Evolutionary conservation across 1,284 basidiomycete species (phyloP), one percentile per base, ranked within the genome.

Genomic region (Golubevia pallescens): DNA sequence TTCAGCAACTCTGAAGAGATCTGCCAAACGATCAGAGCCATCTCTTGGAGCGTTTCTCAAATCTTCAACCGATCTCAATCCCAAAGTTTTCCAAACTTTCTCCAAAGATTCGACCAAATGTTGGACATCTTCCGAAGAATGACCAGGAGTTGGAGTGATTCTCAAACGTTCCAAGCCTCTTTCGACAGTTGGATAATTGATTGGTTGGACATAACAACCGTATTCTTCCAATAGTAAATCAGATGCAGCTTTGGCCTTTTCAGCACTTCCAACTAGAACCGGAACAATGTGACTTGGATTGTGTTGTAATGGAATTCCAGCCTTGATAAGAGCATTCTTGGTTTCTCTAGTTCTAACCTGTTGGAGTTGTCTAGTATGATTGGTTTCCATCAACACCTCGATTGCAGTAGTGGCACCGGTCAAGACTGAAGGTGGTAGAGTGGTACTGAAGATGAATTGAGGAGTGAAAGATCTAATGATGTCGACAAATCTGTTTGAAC

Each of bases 121-220:
- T 23, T 74, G 68, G 16, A 85, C 80, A 51, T 83, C 80, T 14
- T 70, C 75, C 57, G 73, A 71, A 14, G 74, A 74, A 74, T 85
- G 82, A 20, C 80, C 72, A 0, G 82, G 82, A 32, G 82, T 85
- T 6, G 82, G 82, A 57, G 82, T 85, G 54, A 85, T 69, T 52
- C 82, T 74, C 62, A 85, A 71, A 34, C 82, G 67, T 73, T 85
- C 82, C 28, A 77, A 68, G 20, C 82, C 82, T 2, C 68, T 66
- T 4, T 72, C 71, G 16, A 85, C 82, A 3, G 82, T 85, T 24
- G 82, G 82, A 71, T 71, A 85, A 73, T 85, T 85, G 75, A 85
- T 85, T n/a, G 82, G 82, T 71, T 85, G 82, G n/a, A 85, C 82
- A 51, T 85, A 85, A 73, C 82, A 83, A 6, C 76, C 76, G 62